Evolutionary conservation across 1,284 basidiomycete species (phyloP).

Genomic region (Rugiboletus extremiorientalis): DNA sequence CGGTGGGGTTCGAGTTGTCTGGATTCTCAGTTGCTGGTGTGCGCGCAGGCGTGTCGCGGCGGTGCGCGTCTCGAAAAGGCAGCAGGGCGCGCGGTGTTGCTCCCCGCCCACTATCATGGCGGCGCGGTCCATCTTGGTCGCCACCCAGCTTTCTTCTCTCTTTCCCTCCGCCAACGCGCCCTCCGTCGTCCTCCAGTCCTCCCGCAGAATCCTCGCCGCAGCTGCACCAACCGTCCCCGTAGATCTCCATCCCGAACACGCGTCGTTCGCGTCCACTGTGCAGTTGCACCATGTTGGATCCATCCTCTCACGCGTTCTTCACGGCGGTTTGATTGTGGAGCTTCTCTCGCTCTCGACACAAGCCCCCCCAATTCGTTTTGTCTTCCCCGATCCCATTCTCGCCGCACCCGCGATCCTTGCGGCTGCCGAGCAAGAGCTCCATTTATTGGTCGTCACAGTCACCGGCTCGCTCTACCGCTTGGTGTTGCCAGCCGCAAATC

Average conservation of each 20-base stretch:
- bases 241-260: slow-evolving; percentile 72
- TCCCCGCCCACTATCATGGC: no score
- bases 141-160: slow-evolving; percentile 64
- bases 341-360: slow-evolving; percentile 69
- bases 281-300: slow-evolving; percentile 61
- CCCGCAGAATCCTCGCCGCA: slow-evolving; percentile 53
- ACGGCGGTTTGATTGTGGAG: slow-evolving; percentile 75
- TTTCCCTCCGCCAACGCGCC: slow-evolving; percentile 51
- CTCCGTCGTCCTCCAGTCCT: slow-evolving; percentile 57
- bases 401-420: slow-evolving; percentile 65
- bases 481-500: slow-evolving; percentile 59
- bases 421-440: slow-evolving; percentile 60
- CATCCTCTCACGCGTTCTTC: slow-evolving; percentile 73
- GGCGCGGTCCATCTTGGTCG: slow-evolving; percentile 54
- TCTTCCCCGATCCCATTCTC: slow-evolving; percentile 74
- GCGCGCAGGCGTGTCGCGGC: no score
- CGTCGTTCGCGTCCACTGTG: slow-evolving; percentile 60
- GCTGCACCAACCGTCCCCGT: slow-evolving; percentile 41
- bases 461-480: slow-evolving; percentile 78
- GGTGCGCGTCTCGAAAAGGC: slow-evolving; percentile 33
- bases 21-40: no score
- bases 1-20: background rate
- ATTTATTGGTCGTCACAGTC: slow-evolving; percentile 69
- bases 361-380: slow-evolving; percentile 66
- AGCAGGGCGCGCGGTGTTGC: no score